Evolutionary conservation across 371 early-diverging fungal species (phyloP), one percentile per base, ranked within the genome.

Genomic region (Mortierella polycephala): DNA sequence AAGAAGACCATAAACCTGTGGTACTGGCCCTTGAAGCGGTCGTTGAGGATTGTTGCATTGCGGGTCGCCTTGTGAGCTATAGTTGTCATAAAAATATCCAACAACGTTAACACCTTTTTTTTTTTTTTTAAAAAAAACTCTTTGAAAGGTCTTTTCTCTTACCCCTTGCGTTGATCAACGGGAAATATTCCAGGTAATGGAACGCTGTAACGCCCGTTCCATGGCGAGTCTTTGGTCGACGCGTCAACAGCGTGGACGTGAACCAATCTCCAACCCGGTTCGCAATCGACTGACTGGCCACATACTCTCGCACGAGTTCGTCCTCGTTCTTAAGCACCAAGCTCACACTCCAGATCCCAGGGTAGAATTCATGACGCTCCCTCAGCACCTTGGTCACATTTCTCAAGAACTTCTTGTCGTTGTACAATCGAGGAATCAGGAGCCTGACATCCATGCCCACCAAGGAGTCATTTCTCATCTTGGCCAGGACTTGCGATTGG

Each of bases 131-230:
- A 47, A 58, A 30, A 57, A 56, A 21, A 7, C 40, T 54, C 59
- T 14, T n/a, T 9, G 18, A 51, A 6, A 18, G 9, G 9, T 7
- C n/a, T 10, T 47, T 10, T 4, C 9, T 7, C 59, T 62, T 82
- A 85, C 86, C 84, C 72, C 85, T 70, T 5, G 89, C 87, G 57
- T 84, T 85, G 54, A 88, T 71, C 10, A 89, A 41, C 12, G 89
- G 88, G 59, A 82, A 85, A 59, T 87, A 89, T 41, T 89, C 89
- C 54, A 86, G 57, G 39, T 71, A 66, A 5, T 61, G 62, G 60
- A 81, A 74, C 8, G 54, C 62, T 7, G 14, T 44, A 21, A 14
- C 16, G 1, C 23, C 14, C 12, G 10, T 62, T 53, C 39, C 62
- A 11, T 30, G 71, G 8, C 37, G 64, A 20, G 8, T 67, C 37